phyloP scores from a whole-genome alignment of 208 protist species.

The Ichthyophonus hoferi region DNA sequence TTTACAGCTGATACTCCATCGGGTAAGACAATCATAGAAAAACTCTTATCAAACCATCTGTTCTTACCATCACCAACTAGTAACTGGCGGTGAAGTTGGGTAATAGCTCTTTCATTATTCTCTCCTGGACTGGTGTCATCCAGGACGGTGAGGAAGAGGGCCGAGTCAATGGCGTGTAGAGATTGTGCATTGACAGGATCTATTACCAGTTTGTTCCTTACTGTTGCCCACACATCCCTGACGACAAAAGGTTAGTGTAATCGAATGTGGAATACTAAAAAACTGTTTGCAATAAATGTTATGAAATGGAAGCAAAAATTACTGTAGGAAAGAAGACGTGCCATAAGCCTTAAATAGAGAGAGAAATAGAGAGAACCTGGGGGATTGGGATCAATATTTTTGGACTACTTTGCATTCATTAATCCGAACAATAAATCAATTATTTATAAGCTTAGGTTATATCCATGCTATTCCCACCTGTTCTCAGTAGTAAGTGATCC shows the following conservation, averaged over 20 bases:
- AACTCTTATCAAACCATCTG: conserved; percentile 65
- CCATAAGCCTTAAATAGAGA: too few species aligned
- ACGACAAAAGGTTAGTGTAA: too few species aligned
- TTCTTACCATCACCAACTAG: conserved; percentile 50
- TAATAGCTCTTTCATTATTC: background rate
- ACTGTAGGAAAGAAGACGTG: too few species aligned
- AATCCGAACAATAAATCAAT: too few species aligned
- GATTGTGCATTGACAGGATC: conserved; percentile 5
- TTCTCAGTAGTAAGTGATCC: background rate
- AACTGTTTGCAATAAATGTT: too few species aligned
- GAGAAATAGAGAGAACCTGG: too few species aligned
- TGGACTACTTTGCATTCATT: too few species aligned
- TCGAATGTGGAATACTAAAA: too few species aligned
- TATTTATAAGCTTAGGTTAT: too few species aligned
- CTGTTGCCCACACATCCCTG: conserved; percentile 42
- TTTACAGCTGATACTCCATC: conserved; percentile 49
- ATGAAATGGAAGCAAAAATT: too few species aligned
- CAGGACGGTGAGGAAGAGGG: conserved; percentile 55
- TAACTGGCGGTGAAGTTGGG: background rate
- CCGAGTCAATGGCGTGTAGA: conserved; percentile 48
- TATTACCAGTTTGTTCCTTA: conserved; percentile 38
- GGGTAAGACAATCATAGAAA: conserved; percentile 31
- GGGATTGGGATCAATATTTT: too few species aligned
- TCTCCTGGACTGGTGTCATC: conserved; percentile 46
- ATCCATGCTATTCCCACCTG: too few species aligned